Evolutionary conservation across 768 basidiomycete species (phyloP), one percentile per base, ranked within the genome.

Genomic region (Hygrocybe punicea): DNA sequence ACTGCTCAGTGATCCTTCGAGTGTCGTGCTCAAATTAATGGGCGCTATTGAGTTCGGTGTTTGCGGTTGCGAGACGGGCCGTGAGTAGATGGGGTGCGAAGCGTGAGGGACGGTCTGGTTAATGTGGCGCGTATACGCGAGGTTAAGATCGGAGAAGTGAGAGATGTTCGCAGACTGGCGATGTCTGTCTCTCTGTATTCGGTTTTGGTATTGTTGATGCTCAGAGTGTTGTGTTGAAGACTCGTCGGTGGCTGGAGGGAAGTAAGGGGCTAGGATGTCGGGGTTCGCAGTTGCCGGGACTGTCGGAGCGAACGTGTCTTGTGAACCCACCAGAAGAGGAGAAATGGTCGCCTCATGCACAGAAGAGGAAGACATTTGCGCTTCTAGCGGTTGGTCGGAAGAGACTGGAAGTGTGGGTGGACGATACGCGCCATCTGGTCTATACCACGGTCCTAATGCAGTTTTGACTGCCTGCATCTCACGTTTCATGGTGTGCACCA

Each of bases 381-480:
- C 16, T 11, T 19, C 23, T 5, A 25, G 14, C 8, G 13, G 40
- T 13, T 21, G 42, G 23, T 55, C 10, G 14, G 24, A 13, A 3
- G 44, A 17, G 11, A 24, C 17, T 19, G 36, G 9, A 33, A 5
- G 29, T 4, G 40, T 16, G 21, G 24, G 14, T 16, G 42, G 51
- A 36, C 58, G 52, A 60, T 57, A 50, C 63, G 67, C 42, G 62
- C 67, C 62, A 29, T 75, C 76, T 21, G 75, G 68, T 21, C 72
- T 67, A 63, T 77, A 83, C 85, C 85, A 86, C 0, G 84, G 89
- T 0, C 87, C 88, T 14, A 93, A 68, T 5, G 79, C 81, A n/a
- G 63, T 70, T 64, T 79, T 82, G 33, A 84, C 75, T 7, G 71
- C 70, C 9, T 75, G 73, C 65, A 91, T 73, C 59, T 93, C 89